phyloP scores from a whole-genome alignment of 345 rosid genomes.

The Aquilaria malaccensis region DNA sequence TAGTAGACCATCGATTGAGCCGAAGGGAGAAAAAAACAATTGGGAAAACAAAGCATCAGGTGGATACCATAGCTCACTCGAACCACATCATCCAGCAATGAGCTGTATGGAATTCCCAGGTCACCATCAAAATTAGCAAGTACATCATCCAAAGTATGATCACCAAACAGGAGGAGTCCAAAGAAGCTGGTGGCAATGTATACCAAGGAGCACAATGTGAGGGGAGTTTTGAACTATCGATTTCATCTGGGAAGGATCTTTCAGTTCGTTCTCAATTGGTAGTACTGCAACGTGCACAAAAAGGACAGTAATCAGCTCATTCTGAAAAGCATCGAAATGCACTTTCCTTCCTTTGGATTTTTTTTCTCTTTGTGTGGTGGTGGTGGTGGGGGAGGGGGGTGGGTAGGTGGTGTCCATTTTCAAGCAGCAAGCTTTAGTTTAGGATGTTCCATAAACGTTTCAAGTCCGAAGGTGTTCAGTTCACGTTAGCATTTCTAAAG shows the following conservation, averaged over 20 bases:
- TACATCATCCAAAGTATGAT: conserved; percentile 48
- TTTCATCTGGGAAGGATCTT: conserved; percentile 50
- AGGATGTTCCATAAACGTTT: too few relatives aligned
- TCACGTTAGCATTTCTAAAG: too few relatives aligned
- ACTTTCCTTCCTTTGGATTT: too few relatives aligned
- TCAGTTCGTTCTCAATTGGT: conserved; percentile 61
- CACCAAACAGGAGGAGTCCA: conserved; percentile 62
- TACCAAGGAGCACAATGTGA: conserved; percentile 42
- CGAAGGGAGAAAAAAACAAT: conserved; percentile 64
- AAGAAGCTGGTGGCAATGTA: conserved; percentile 66
- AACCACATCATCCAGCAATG: conserved; percentile 47
- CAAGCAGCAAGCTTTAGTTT: too few relatives aligned
- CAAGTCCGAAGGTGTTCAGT: too few relatives aligned
- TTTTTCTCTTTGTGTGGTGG: too few relatives aligned
- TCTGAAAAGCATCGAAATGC: neutral
- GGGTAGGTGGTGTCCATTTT: too few relatives aligned
- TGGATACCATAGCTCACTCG: conserved; percentile 61
- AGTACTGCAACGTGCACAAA: conserved; percentile 40
- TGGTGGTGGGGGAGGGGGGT: too few relatives aligned
- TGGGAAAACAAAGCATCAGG: conserved; percentile 70
- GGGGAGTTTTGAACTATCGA: conserved; percentile 47
- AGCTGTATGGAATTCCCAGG: conserved; percentile 59
- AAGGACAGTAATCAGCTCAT: neutral
- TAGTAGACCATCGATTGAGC: conserved; percentile 57
- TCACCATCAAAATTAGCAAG: conserved; percentile 71